Evolutionary conservation across 2,329 filamentous ascomycete genomes (phyloP), one percentile per base, ranked within the genome.

Genomic region (Cordyceps cateniannulata): DNA sequence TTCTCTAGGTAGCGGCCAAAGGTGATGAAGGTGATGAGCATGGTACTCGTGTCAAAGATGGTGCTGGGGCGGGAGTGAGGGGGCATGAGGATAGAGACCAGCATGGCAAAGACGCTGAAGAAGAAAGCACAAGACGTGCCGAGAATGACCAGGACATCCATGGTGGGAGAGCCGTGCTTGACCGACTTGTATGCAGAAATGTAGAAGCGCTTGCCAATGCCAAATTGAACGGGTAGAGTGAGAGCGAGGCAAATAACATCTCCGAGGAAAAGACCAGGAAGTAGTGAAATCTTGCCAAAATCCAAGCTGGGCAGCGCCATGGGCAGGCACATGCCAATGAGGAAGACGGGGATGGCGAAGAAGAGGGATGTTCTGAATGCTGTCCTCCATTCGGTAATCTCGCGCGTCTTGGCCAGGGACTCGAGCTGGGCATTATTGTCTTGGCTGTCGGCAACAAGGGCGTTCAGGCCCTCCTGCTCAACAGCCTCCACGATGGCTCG

Each of bases 381-480:
- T 32, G 80, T 84, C 63, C 85, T 86, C 95, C 95, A 99, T 73
- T 96, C 92, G 65, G 89, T 90, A 64, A 99, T 96, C 73, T 99
- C 95, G 67, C 91, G 90, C 0, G 95, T 98, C 76, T 99, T 99
- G 9, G 95, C 90, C 2, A 99, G 81, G 1, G 95, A 98, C 73
- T 98, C 92, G 2, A 99, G 83, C 71, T 99, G 95, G 1, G 95
- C 93, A 69, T 96, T 96, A 72, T 96, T 98, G 75, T 99, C 95
- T 68, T 98, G 91, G 58, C 87, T 89, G 66, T 98, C 93, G 1
- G 93, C 88, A 12, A 98, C 84, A 2, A 99, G 79, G 1, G 93
- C 95, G 71, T 97, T 96, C 72, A 90, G 91, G 2, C 93, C 93
- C 22, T 85, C 79, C n/a, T 81, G 80, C 74, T 99, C 93, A 48